phyloP scores from a whole-genome alignment of 2,329 filamentous ascomycete genomes.

The Pyricularia sp. region DNA sequence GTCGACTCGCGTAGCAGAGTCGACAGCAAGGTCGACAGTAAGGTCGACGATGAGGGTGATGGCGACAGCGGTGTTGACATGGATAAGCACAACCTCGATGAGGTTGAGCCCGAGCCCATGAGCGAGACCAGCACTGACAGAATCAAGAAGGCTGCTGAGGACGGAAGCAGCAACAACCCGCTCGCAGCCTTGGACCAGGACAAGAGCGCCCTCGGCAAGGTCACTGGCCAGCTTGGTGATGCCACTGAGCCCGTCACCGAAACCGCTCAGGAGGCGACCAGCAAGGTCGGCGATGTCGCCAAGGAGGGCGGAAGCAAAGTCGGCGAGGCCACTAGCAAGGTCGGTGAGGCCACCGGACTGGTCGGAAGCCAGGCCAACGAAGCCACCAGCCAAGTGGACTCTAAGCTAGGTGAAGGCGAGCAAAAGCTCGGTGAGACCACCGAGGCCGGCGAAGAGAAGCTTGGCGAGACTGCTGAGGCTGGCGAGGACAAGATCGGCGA shows the following conservation, averaged over 20 bases:
- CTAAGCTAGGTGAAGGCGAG: slow-evolving; percentile 9
- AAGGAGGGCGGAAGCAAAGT: slow-evolving; percentile 17
- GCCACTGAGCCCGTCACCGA: slow-evolving; percentile 9
- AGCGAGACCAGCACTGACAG: slow-evolving; percentile 8
- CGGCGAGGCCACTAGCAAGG: slow-evolving; percentile 42
- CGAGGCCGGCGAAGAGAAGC: not conserved
- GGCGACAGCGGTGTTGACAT: slow-evolving; percentile 5
- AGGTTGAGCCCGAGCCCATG: slow-evolving; percentile 9
- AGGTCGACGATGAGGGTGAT: slow-evolving; percentile 7
- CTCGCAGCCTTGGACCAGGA: not conserved
- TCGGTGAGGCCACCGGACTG: slow-evolving; percentile 28
- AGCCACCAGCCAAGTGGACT: not conserved
- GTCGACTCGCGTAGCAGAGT: not conserved
- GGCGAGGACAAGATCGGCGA: slow-evolving; percentile 9
- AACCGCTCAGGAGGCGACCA: slow-evolving; percentile 8
- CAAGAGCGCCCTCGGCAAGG: slow-evolving; percentile 1
- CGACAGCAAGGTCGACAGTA: not conserved
- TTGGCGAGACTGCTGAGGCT: slow-evolving; percentile 2
- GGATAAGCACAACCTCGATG: slow-evolving; percentile 8
- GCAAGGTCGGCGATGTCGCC: not conserved
- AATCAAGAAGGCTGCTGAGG: not conserved
- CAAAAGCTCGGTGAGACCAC: not conserved
- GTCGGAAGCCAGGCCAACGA: not conserved
- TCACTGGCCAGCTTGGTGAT: slow-evolving; percentile 14
- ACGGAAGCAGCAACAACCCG: not conserved